Conservation (phyloP, 1,284 basidiomycete genomes). For the Tilletia indica region DNA sequence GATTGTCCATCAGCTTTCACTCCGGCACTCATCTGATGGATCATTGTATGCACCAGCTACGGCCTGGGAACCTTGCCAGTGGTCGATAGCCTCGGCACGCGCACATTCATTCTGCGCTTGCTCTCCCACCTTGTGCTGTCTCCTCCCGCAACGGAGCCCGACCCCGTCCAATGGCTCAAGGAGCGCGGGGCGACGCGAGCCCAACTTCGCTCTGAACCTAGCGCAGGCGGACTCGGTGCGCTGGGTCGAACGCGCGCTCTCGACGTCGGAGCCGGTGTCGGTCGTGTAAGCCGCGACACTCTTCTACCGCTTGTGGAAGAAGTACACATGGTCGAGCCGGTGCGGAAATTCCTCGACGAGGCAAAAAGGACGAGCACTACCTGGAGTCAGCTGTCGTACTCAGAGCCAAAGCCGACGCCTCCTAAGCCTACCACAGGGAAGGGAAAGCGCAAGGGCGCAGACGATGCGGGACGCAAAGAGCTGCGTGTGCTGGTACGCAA, state of each 20-base stretch:
- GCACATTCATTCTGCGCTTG: conserved; percentile 46
- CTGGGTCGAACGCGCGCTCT: conserved; percentile 44
- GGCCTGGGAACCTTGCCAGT: conserved; percentile 49
- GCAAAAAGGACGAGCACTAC: background rate
- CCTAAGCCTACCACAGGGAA: conserved; percentile 23
- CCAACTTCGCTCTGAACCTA: background rate
- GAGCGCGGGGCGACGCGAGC: conserved; percentile 31
- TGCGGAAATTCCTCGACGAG: conserved; percentile 21
- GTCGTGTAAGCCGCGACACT: conserved; percentile 49
- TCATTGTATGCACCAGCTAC: conserved; percentile 25
- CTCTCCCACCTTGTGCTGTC: conserved; percentile 46
- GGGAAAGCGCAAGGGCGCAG: background rate
- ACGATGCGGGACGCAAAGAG: conserved; percentile 2
- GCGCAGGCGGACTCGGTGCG: conserved; percentile 7
- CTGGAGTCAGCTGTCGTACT: conserved; percentile 1
- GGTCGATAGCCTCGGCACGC: conserved; percentile 52
- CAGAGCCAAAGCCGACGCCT: conserved; percentile 31
- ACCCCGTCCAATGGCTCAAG: conserved; percentile 37
- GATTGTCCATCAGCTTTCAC: background rate
- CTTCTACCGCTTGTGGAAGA: conserved; percentile 51
- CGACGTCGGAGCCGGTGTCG: conserved; percentile 54
- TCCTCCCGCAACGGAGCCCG: conserved; percentile 41
- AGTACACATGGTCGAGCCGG: conserved; percentile 54
- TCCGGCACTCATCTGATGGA: background rate
- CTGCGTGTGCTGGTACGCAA: background rate